Evolutionary conservation across 1,284 basidiomycete species (phyloP), one percentile per base, ranked within the genome.

Genomic region (Vanrija pseudolonga): DNA sequence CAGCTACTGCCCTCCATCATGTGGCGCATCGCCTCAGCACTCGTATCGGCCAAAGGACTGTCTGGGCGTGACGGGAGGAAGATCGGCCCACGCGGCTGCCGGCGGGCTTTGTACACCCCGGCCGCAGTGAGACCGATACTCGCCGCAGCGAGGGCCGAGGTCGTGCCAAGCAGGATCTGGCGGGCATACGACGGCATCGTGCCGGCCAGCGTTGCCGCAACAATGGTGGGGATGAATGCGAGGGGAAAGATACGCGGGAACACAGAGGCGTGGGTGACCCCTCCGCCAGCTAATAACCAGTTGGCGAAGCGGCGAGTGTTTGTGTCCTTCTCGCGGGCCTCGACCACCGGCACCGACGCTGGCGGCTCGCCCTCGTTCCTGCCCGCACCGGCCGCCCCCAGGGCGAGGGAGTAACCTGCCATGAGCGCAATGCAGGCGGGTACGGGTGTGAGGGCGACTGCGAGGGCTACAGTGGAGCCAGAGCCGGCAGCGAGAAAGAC

Each of bases 241-340:
- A 64, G 17, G 6, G 64, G 64, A 4, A 66, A 28, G 45, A 68
- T 65, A 0, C 65, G 55, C 11, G 57, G 51, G 51, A 65, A 56
- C 23, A 71, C 47, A 0, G 66, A 67, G 5, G 41, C 17, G 49
- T 68, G 67, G 2, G 62, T 65, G 9, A 71, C 57, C 14, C 67
- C 66, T 3, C 63, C 64, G 3, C 50, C 48, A 17, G 36, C 36
- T 32, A 32, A 32, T 32, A 32, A 32, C 32, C 32, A 32, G 32
- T 15, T 2, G 8, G 12, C 11, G 14, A 32, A 32, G 32, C 32
- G 32, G 32, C 32, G 32, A 12, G 9, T 32, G 32, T 32, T 32
- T 32, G 32, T 32, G 32, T 32, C 32, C 14, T 32, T 32, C 32
- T 32, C 26, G 26, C 26, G 32, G 32, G 32, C 32, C 32, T 9